These are phyloP conservation scores for Chalara sp. DNA, from an alignment of 2,329 filamentous ascomycete species.

Conservation along the genomic window DNA sequence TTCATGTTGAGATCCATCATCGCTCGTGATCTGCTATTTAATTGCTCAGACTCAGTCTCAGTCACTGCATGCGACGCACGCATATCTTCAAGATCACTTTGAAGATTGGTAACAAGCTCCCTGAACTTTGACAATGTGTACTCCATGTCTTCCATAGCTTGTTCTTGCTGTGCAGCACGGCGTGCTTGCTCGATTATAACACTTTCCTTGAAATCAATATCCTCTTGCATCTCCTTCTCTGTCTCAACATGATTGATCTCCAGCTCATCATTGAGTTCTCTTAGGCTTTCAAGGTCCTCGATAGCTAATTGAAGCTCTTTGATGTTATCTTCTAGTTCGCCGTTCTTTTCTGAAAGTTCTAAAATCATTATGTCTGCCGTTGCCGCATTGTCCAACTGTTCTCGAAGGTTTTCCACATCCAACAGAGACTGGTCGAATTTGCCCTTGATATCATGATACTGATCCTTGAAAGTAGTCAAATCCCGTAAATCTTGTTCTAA, in stretches of 20 bases:
- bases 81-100: slow-evolving; percentile 86
- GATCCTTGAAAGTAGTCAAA: slow-evolving; percentile 56
- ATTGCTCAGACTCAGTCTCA: slow-evolving; percentile 85
- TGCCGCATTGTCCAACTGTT: slow-evolving; percentile 83
- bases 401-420: slow-evolving; percentile 75
- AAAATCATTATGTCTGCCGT: slow-evolving; percentile 93
- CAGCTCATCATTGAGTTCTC: slow-evolving; percentile 90
- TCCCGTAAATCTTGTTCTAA: slow-evolving; percentile 70
- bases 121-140: slow-evolving; percentile 85
- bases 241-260: slow-evolving; percentile 90
- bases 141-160: slow-evolving; percentile 77
- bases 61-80: slow-evolving; percentile 86
- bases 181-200: slow-evolving; percentile 77
- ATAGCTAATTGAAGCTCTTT: slow-evolving; percentile 76
- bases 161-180: slow-evolving; percentile 68
- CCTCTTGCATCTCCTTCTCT: slow-evolving; percentile 89
- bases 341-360: slow-evolving; percentile 81
- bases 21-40: slow-evolving; percentile 79
- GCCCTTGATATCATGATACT: slow-evolving; percentile 64
- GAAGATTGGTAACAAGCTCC: slow-evolving; percentile 78
- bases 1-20: slow-evolving; percentile 98
- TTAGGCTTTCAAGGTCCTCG: slow-evolving; percentile 80
- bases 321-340: slow-evolving; percentile 74
- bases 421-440: slow-evolving; percentile 67
- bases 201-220: slow-evolving; percentile 81